Evolutionary conservation across 306 rosid genomes (phyloP).

Genomic region (Datisca glomerata): DNA sequence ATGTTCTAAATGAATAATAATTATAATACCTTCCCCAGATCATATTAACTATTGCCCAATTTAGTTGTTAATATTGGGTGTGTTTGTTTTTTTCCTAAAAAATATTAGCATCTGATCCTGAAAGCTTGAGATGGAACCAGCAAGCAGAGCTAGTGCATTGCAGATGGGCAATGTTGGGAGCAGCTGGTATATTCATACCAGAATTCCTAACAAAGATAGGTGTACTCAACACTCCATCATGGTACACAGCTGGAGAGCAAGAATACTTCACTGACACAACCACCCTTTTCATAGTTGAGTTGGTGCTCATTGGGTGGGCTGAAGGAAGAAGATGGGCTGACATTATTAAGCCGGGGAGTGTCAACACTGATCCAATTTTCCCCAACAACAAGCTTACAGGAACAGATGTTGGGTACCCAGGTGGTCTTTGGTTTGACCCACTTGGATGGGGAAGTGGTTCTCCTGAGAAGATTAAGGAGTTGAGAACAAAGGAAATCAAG

Average conservation of each 20-base stretch:
- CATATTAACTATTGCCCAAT: no score
- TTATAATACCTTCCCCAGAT: no score
- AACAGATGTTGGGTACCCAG: conserved; percentile 63
- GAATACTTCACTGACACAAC: conserved; percentile 72
- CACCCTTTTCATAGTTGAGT: conserved; percentile 51
- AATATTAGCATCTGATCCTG: conserved; percentile 51
- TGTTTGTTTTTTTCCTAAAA: not conserved
- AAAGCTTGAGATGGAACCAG: conserved; percentile 50
- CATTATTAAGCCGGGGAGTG: conserved; percentile 54
- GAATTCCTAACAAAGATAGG: conserved; percentile 65
- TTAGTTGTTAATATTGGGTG: no score
- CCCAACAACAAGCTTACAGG: conserved; percentile 81
- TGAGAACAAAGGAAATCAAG: conserved; percentile 72
- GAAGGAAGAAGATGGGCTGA: conserved; percentile 77
- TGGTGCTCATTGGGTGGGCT: conserved; percentile 62
- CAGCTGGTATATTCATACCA: conserved; percentile 71
- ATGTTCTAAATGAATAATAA: not conserved
- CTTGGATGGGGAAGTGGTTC: conserved; percentile 70
- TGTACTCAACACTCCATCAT: conserved; percentile 53
- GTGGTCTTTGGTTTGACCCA: conserved; percentile 70
- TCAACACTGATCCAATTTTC: conserved; percentile 67
- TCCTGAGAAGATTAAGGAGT: conserved; percentile 55
- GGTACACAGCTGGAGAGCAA: conserved; percentile 60
- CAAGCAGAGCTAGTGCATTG: conserved; percentile 66
- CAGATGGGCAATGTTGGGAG: conserved; percentile 77